These are phyloP conservation scores for Apophysomyces sp. DNA, from an alignment of 371 early-diverging fungal genomes.

Conservation along the genomic window DNA sequence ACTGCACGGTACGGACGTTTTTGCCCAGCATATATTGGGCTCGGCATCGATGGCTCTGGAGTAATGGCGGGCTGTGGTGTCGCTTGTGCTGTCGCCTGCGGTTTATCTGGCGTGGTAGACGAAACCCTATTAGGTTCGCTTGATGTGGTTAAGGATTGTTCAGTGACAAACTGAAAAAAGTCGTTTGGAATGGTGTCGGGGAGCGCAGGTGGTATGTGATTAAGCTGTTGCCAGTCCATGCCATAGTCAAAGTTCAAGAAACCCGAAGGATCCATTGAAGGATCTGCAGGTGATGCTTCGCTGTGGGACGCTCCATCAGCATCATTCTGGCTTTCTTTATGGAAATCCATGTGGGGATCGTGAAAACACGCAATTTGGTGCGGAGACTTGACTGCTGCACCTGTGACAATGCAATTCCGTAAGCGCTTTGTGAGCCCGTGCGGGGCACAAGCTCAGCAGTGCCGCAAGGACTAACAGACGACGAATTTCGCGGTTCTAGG, in stretches of 20 bases:
- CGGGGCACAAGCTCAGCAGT: too few relatives aligned
- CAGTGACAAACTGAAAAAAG: slow-evolving; percentile 21
- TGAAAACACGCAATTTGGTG: too few relatives aligned
- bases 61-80: not conserved
- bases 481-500: too few relatives aligned
- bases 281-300: not conserved
- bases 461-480: too few relatives aligned
- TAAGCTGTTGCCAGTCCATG: not conserved
- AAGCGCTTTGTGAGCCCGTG: too few relatives aligned
- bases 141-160: not conserved
- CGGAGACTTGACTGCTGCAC: too few relatives aligned
- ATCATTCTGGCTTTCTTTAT: not conserved
- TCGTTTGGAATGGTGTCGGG: slow-evolving; percentile 15
- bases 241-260: slow-evolving; percentile 20
- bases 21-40: not conserved
- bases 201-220: not conserved
- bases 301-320: not conserved
- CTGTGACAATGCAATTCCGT: too few relatives aligned
- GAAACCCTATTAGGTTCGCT: not conserved
- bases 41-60: not conserved
- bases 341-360: not conserved
- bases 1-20: not conserved
- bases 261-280: slow-evolving; percentile 1
- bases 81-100: not conserved
- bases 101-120: not conserved